Evolutionary conservation across 345 rosid genomes (phyloP).

Genomic region (Gossypium australe): DNA sequence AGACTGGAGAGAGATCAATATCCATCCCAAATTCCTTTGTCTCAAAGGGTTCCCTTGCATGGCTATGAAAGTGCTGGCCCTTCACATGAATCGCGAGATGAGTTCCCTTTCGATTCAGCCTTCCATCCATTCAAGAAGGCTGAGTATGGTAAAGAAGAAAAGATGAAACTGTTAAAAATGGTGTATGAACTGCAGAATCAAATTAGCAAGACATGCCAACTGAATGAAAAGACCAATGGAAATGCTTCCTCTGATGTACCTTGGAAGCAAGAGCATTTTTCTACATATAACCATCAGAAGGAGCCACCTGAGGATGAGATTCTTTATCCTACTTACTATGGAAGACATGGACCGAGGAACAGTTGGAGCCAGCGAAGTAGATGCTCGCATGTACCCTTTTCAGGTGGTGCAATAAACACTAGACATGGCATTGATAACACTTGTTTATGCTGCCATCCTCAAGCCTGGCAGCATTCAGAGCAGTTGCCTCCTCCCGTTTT

Average conservation of each 20-base stretch:
- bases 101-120: conserved; percentile 27
- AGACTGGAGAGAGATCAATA: conserved; percentile 38
- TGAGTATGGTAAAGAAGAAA: conserved; percentile 36
- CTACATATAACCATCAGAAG: conserved; percentile 17
- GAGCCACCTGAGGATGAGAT: conserved; percentile 22
- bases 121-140: conserved; percentile 35
- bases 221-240: conserved; percentile 16
- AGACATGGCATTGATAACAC: conserved; percentile 29
- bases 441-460: conserved; percentile 30
- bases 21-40: conserved; percentile 30
- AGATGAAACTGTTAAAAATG: conserved; percentile 45
- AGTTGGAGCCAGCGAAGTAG: conserved; percentile 30
- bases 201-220: conserved; percentile 30
- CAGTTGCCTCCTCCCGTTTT: conserved; percentile 28
- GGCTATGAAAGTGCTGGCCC: conserved; percentile 43
- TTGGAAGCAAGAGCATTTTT: conserved; percentile 25
- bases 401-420: conserved; percentile 37
- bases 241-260: conserved; percentile 19
- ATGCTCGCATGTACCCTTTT: conserved; percentile 34
- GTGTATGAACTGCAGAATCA: conserved; percentile 54
- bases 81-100: conserved; percentile 39
- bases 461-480: conserved; percentile 29
- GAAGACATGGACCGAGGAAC: conserved; percentile 22
- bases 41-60: conserved; percentile 33
- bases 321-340: conserved; percentile 19